Evolutionary conservation across 2,329 filamentous ascomycete genomes (phyloP).

Genomic region (Simplicillium sp.): DNA sequence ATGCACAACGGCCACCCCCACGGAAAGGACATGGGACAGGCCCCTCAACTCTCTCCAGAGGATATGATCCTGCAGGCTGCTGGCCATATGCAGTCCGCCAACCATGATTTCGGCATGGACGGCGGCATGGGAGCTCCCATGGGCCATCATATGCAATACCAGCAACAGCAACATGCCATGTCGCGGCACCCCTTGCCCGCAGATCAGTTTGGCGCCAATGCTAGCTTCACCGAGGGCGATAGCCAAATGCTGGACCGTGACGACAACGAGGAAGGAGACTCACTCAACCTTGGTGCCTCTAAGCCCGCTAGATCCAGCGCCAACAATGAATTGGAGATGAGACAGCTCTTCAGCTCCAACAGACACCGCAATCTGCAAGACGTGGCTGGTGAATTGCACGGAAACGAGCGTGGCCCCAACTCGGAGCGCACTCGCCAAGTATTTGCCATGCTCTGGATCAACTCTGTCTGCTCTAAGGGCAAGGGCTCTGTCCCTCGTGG

Average conservation of each 20-base stretch:
- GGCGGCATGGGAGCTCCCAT: slow-evolving; percentile 33
- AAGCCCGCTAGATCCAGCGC: slow-evolving; percentile 60
- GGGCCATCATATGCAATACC: slow-evolving; percentile 30
- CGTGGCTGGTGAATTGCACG: slow-evolving; percentile 66
- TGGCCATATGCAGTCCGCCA: slow-evolving; percentile 42
- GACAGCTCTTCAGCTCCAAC: slow-evolving; percentile 63
- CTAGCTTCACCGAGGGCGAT: slow-evolving; percentile 48
- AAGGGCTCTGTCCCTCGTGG: slow-evolving; percentile 86
- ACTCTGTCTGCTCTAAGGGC: slow-evolving; percentile 60
- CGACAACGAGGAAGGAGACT: slow-evolving; percentile 47
- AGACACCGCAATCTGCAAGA: slow-evolving; percentile 58
- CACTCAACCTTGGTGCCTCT: slow-evolving; percentile 32
- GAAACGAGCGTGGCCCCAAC: slow-evolving; percentile 70
- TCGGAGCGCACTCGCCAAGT: slow-evolving; percentile 77
- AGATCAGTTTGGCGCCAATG: slow-evolving; percentile 41
- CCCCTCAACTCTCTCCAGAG: slow-evolving; percentile 43
- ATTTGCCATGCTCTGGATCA: slow-evolving; percentile 84
- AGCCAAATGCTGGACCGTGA: slow-evolving; percentile 53
- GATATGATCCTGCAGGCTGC: slow-evolving; percentile 51
- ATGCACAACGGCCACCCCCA: slow-evolving; percentile 32
- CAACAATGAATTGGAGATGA: slow-evolving; percentile 74
- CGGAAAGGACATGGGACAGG: slow-evolving; percentile 30
- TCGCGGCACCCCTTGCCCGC: slow-evolving; percentile 41
- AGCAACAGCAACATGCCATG: slow-evolving; percentile 27
- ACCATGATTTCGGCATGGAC: slow-evolving; percentile 41